phyloP scores from a whole-genome alignment of 2,329 filamentous ascomycete genomes.

The Magnaporthiopsis rhizophila region DNA sequence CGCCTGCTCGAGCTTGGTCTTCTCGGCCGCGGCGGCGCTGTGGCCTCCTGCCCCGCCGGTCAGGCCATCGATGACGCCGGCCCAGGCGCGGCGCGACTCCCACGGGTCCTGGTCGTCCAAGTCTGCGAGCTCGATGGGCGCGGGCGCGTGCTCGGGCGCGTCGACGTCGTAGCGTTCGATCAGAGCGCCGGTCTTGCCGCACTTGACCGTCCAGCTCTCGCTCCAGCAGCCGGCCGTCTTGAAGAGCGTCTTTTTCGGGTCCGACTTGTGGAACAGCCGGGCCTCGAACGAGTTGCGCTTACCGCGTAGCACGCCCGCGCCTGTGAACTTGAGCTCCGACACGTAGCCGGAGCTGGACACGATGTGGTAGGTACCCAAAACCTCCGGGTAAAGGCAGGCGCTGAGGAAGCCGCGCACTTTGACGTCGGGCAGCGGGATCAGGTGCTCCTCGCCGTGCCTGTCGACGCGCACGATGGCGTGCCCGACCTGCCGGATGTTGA shows the following conservation, averaged over 20 bases:
- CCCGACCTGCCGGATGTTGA: constrained; percentile 42
- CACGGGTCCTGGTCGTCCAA: constrained; percentile 65
- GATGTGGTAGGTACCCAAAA: constrained; percentile 36
- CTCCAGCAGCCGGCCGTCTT: constrained; percentile 34
- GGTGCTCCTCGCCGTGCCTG: constrained; percentile 37
- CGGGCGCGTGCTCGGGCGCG: constrained; percentile 22
- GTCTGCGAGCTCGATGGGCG: constrained; percentile 31
- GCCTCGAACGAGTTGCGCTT: constrained; percentile 40
- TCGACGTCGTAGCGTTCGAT: constrained; percentile 30
- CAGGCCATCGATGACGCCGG: constrained; percentile 66
- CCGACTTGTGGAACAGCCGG: constrained; percentile 26
- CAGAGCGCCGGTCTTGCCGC: constrained; percentile 23
- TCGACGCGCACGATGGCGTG: constrained; percentile 43
- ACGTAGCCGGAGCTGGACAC: constrained; percentile 35
- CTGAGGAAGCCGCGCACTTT: constrained; percentile 39
- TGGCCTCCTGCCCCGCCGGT: constrained; percentile 63
- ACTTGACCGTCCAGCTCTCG: constrained; percentile 27
- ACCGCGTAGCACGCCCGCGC: constrained; percentile 33
- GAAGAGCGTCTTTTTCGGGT: constrained; percentile 27
- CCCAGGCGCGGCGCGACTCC: constrained; percentile 68
- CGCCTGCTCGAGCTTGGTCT: constrained; percentile 72
- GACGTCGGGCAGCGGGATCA: constrained; percentile 40
- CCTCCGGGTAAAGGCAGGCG: constrained; percentile 40
- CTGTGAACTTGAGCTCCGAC: constrained; percentile 38
- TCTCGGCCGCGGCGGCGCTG: constrained; percentile 61